phyloP scores from a whole-genome alignment of 148 eudicot genomes.

The Fagopyrum homotropicum region DNA sequence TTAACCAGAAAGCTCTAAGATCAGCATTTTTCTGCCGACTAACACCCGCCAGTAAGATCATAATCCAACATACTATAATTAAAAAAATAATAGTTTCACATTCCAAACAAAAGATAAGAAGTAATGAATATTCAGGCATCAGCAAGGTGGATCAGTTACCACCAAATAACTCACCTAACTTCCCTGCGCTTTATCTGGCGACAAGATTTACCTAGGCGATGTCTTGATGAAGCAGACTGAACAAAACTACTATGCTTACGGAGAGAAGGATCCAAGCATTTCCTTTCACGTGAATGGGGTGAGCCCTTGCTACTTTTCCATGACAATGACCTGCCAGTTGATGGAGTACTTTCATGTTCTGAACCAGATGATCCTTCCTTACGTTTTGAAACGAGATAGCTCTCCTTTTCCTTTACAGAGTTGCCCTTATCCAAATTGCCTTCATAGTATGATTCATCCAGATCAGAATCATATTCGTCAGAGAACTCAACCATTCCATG shows the following conservation, averaged over 20 bases:
- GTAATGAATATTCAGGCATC: not conserved
- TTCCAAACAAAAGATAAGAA: not conserved
- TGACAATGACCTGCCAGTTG: constrained; percentile 58
- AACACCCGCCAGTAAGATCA: not conserved
- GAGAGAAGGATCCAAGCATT: constrained; percentile 30
- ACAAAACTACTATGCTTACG: constrained; percentile 38
- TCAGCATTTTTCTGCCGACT: not conserved
- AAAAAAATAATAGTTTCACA: not conserved
- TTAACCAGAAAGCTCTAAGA: not conserved
- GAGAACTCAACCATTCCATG: constrained; percentile 56
- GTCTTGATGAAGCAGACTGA: constrained; percentile 38
- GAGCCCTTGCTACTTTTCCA: constrained; percentile 70
- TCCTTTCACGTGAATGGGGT: constrained; percentile 33
- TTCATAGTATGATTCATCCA: constrained; percentile 41
- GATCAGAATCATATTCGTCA: constrained; percentile 50
- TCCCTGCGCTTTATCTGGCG: constrained; percentile 54
- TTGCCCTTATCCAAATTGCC: constrained; percentile 26
- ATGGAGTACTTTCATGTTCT: constrained; percentile 56
- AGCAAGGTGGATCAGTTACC: not conserved
- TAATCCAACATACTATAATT: not conserved
- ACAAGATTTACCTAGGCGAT: constrained; percentile 68
- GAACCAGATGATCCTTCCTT: constrained; percentile 50
- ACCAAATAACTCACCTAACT: constrained; percentile 31
- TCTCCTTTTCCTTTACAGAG: constrained; percentile 25
- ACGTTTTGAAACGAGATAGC: constrained; percentile 18